phyloP scores from a whole-genome alignment of 176 grass and related monocot species.

The Aegilops bicornis region DNA sequence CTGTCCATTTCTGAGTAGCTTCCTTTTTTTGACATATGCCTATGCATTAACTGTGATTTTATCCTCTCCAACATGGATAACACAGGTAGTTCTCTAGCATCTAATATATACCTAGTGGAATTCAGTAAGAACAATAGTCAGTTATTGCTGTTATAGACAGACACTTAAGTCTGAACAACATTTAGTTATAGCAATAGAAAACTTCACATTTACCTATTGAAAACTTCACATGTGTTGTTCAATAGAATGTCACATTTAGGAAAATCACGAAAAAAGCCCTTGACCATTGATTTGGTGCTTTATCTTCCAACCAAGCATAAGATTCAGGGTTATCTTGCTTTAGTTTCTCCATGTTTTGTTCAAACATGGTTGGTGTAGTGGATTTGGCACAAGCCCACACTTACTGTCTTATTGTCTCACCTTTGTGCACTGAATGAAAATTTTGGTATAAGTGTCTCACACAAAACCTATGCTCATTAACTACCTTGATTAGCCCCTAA shows the following conservation, averaged over 20 bases:
- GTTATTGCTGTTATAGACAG: no score
- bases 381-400: neutral
- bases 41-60: no score
- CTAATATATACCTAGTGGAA: no score
- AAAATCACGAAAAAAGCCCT: neutral
- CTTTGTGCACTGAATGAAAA: neutral
- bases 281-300: neutral
- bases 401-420: neutral
- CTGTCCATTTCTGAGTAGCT: no score
- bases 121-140: no score
- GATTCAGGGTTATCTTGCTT: neutral
- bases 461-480: neutral
- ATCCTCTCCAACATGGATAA: no score
- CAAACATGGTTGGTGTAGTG: neutral
- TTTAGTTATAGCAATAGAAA: no score
- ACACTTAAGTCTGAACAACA: no score
- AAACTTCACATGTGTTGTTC: neutral
- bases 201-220: neutral
- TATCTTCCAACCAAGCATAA: neutral
- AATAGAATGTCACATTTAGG: neutral
- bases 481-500: neutral
- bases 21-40: no score
- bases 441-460: neutral
- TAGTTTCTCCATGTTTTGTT: neutral
- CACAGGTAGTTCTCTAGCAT: no score